These are phyloP conservation scores for Hemisphaericaspora nanyangensis DNA, from an alignment of 805 yeast species.

Conservation along the genomic window DNA sequence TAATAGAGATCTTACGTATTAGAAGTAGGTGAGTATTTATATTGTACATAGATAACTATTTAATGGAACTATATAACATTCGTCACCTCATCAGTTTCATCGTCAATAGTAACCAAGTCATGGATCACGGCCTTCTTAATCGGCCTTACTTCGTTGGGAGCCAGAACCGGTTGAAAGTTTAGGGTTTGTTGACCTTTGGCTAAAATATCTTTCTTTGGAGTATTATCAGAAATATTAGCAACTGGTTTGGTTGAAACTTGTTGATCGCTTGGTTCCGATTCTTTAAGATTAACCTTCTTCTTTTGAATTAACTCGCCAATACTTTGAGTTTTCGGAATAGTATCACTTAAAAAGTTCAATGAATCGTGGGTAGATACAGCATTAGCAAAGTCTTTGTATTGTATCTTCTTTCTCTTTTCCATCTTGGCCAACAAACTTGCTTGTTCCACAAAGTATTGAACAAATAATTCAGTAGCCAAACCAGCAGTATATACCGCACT, in stretches of 20 bases:
- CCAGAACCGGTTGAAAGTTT: conserved; percentile 8
- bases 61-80: not conserved
- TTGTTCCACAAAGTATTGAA: conserved; percentile 67
- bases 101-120: conserved; percentile 27
- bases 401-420: conserved; percentile 65
- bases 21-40: not conserved
- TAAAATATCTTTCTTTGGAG: conserved; percentile 12
- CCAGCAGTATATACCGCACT: conserved; percentile 73
- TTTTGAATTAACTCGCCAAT: conserved; percentile 45
- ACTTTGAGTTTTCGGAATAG: conserved; percentile 61
- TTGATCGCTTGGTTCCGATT: conserved; percentile 5
- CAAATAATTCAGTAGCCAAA: conserved; percentile 73
- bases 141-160: conserved; percentile 6
- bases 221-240: not conserved
- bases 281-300: conserved; percentile 29
- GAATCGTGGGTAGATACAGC: conserved; percentile 60
- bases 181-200: conserved; percentile 43
- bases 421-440: conserved; percentile 62
- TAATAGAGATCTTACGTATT: conserved; percentile 25
- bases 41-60: not conserved
- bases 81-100: not conserved
- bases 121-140: conserved; percentile 31
- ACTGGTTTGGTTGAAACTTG: conserved; percentile 6
- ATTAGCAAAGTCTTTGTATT: conserved; percentile 63
- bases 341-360: conserved; percentile 57